phyloP scores from a whole-genome alignment of 805 yeast species.

The Candida tibetensis region DNA sequence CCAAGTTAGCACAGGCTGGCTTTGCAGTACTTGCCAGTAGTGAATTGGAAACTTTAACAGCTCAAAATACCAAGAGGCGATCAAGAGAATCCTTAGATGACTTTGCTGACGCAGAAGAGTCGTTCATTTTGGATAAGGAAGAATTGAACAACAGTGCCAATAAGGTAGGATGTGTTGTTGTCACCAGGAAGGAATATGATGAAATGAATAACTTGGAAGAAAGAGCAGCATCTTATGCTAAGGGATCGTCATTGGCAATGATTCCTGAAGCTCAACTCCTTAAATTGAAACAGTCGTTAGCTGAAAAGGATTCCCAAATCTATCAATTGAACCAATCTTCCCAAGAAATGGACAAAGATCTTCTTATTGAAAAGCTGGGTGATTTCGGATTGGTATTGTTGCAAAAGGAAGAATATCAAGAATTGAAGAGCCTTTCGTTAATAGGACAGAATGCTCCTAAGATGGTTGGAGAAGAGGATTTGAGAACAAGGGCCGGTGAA shows the following conservation, averaged over 20 bases:
- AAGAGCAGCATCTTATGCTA: conserved; percentile 20
- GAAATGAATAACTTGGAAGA: conserved; percentile 14
- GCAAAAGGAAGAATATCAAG: conserved; percentile 26
- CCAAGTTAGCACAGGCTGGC: conserved; percentile 6
- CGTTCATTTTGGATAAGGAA: conserved; percentile 25
- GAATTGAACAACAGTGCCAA: conserved; percentile 27
- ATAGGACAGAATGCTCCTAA: conserved; percentile 16
- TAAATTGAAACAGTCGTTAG: conserved; percentile 21
- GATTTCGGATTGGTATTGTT: conserved; percentile 33
- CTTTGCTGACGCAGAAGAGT: conserved; percentile 29
- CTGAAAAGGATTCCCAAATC: conserved; percentile 31
- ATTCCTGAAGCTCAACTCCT: conserved; percentile 22
- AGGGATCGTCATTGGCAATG: conserved; percentile 16
- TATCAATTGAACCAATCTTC: conserved; percentile 16
- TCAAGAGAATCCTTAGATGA: conserved; percentile 5
- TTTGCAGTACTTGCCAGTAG: conserved; percentile 8
- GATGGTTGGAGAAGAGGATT: too few relatives aligned
- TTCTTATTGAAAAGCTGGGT: conserved; percentile 21
- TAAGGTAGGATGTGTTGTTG: conserved; percentile 23
- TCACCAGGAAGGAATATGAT: conserved; percentile 19
- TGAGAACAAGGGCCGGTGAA: too few relatives aligned
- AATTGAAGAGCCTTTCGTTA: conserved; percentile 18
- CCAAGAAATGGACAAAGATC: conserved; percentile 19
- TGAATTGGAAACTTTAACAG: conserved; percentile 4
- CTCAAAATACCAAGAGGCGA: neutral